phyloP scores from a whole-genome alignment of 208 protist genomes.

The Leishmania lainsoni region DNA sequence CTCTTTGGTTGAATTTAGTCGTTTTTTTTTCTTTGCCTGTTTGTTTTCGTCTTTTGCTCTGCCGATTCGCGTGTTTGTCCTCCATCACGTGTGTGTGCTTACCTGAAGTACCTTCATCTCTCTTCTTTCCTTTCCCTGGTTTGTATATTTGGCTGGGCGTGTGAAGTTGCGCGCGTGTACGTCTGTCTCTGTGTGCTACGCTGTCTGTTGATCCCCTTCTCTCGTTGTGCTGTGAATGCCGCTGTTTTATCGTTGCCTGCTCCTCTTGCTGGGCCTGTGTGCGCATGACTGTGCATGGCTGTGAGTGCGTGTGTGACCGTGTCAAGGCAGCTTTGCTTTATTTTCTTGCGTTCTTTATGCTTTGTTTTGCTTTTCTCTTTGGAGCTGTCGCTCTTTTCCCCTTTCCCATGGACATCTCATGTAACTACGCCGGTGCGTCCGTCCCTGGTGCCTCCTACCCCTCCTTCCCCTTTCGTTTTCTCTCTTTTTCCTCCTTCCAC shows the following conservation, averaged over 20 bases:
- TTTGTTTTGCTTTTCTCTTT: neutral
- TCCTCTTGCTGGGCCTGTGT: neutral
- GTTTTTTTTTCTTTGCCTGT: neutral
- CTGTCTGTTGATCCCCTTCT: neutral
- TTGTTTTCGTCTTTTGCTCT: neutral
- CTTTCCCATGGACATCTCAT: neutral
- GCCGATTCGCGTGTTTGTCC: neutral
- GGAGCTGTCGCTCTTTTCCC: neutral
- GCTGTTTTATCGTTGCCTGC: neutral
- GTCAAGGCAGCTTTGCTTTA: neutral
- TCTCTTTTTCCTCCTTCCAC: neutral
- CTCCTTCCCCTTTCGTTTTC: neutral
- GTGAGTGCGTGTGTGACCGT: neutral
- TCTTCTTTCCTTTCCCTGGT: neutral
- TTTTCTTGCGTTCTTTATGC: neutral
- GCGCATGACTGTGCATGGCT: neutral
- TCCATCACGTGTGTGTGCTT: neutral
- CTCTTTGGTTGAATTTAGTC: neutral
- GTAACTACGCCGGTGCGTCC: neutral
- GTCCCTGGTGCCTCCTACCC: neutral
- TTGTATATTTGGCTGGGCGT: neutral
- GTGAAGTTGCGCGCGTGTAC: neutral
- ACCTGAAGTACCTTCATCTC: neutral
- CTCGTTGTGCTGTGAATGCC: neutral
- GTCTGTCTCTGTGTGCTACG: neutral